Base-by-base conservation (phyloP, 2,329 filamentous ascomycete species). In the Acrodontium crateriforme region DNA sequence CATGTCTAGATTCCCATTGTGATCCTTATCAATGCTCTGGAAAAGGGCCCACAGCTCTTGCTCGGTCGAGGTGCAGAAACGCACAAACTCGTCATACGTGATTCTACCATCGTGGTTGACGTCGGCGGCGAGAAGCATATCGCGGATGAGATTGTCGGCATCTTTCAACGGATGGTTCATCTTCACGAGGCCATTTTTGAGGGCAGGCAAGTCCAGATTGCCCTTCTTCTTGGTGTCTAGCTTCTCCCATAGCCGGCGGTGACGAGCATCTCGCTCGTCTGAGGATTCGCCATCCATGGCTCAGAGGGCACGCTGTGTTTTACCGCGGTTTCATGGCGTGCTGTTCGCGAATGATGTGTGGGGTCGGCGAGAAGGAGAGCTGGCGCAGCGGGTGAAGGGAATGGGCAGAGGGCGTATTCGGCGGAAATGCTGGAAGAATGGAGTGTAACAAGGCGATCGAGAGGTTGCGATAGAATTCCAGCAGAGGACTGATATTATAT, bases 121-220 rank as follows among this genome's bases (percentile, higher is more conserved):
- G 51, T 98, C 89, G 38, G 94, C 84, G 36, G 77, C 70, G 39
- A 69, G 66, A 51, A 94, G 69, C 32, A 95, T 79, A 47, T 79
- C 75, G 49, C 72, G 69, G 37, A 98, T 67, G 63, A 95, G 73
- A 19, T 71, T 64, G 54, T 92, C 80, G 50, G 89, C 89, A 65
- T 94, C 89, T 63, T 94, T 92, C 49, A 98, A 59, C 38, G 77
- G 89, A 54, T 98, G 89, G 54, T 95, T 85, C 47, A 95, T 83
- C 56, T 75, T 80, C 53, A 67, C 74, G 49, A 98, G 60, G 3
- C 87, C 89, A 58, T 74, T 81, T 59, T 85, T 78, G 43, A 98
- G 62, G 17, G 74, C 84, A 53, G 78, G 74, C 40, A 91, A 63
- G 57, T 95, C 85, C 45, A 98, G 66, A 53, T 82, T 75, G 34